Percentiles rank a stretch among this genome's conserved stretches.
Conservation (phyloP, 1,139 yeast species). For the Sugiyamaella neomexicana region DNA sequence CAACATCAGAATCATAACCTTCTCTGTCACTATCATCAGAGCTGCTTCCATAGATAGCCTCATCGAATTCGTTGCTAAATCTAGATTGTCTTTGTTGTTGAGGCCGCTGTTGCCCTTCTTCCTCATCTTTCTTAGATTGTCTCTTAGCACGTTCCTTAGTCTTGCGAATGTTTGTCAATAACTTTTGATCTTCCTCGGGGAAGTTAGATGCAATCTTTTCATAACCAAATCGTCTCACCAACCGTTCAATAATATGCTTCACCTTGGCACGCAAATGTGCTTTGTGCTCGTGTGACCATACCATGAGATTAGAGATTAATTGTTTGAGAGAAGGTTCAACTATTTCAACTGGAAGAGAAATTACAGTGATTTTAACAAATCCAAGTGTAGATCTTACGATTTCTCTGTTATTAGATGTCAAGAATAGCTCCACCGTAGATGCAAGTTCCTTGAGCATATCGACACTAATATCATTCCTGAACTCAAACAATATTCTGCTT, state of each 20-base stretch:
- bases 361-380: slow-evolving; percentile 85
- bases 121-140: slow-evolving; percentile 51
- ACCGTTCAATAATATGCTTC: slow-evolving; percentile 87
- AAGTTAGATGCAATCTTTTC: slow-evolving; percentile 75
- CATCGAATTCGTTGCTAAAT: slow-evolving; percentile 83
- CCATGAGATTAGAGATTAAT: slow-evolving; percentile 69
- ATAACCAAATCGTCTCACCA: slow-evolving; percentile 84
- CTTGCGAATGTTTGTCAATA: slow-evolving; percentile 82
- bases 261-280: slow-evolving; percentile 92
- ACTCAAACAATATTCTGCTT: slow-evolving; percentile 84
- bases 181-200: slow-evolving; percentile 85
- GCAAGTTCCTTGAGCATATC: slow-evolving; percentile 69
- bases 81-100: slow-evolving; percentile 32
- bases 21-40: slow-evolving; percentile 43
- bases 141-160: slow-evolving; percentile 80
- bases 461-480: slow-evolving; percentile 60
- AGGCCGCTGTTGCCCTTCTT: slow-evolving; percentile 11
- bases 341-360: slow-evolving; percentile 78
- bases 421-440: slow-evolving; percentile 84
- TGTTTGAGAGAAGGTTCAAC: slow-evolving; percentile 67
- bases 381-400: slow-evolving; percentile 94
- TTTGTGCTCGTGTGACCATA: slow-evolving; percentile 95
- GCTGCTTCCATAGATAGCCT: slow-evolving; percentile 57
- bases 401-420: slow-evolving; percentile 89
- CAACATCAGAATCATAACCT: slow-evolving; percentile 37